Evolutionary conservation across 1,139 yeast species (phyloP).

Genomic region (Protomyces inundatus): DNA sequence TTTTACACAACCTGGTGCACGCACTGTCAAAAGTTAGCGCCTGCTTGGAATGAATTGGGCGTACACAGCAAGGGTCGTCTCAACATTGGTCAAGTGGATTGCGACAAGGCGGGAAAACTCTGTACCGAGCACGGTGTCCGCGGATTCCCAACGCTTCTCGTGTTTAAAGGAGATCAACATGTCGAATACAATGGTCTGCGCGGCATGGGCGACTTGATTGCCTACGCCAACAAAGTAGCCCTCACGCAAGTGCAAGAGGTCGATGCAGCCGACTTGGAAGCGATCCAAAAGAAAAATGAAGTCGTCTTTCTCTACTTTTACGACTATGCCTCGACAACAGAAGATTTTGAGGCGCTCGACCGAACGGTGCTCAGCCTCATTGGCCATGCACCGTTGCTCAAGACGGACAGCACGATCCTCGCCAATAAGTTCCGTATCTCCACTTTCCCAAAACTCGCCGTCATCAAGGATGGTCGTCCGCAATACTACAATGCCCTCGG

Average conservation of each 20-base stretch:
- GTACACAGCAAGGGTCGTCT: conserved; percentile 36
- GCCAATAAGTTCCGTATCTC: conserved; percentile 36
- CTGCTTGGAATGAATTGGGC: conserved; percentile 42
- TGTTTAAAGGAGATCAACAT: conserved; percentile 37
- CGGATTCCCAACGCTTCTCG: conserved; percentile 38
- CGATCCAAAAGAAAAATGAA: conserved; percentile 32
- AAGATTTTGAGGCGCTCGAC: conserved; percentile 43
- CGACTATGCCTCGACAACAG: conserved; percentile 40
- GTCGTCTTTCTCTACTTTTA: conserved; percentile 40
- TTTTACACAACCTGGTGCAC: conserved; percentile 43
- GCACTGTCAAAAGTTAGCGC: conserved; percentile 40
- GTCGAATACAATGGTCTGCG: conserved; percentile 39
- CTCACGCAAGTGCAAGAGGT: conserved; percentile 36
- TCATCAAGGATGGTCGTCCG: conserved; percentile 36
- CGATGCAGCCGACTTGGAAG: conserved; percentile 34
- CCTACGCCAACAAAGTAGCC: conserved; percentile 38
- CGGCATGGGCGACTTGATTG: conserved; percentile 38
- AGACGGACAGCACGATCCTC: conserved; percentile 37
- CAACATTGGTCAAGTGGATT: conserved; percentile 44
- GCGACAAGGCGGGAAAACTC: conserved; percentile 38
- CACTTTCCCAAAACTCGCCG: conserved; percentile 39
- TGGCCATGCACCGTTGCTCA: conserved; percentile 39
- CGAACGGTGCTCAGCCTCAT: conserved; percentile 38
- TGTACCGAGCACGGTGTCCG: conserved; percentile 39
- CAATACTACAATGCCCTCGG: conserved; percentile 37